A percentile compares a stretch with the other conserved stretches of the same genome.
These are phyloP conservation scores for Coemansia sp. DNA, from an alignment of 371 early-diverging fungal species.

Conservation along the genomic window DNA sequence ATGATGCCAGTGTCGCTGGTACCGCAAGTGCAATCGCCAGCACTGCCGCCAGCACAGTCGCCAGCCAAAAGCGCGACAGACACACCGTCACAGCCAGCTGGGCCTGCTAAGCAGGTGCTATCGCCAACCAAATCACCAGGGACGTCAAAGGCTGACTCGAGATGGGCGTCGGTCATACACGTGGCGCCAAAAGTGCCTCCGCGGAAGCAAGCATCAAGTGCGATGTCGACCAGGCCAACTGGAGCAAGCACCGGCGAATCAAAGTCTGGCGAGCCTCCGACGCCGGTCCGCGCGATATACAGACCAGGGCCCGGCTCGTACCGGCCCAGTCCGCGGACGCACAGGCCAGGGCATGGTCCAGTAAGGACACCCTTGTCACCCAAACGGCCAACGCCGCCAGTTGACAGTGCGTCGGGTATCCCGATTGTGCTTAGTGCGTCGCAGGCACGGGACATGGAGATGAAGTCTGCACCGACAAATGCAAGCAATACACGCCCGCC, in stretches of 20 bases:
- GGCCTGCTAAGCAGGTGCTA: neutral
- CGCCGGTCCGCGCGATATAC: neutral
- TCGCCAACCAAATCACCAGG: neutral
- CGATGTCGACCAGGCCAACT: neutral
- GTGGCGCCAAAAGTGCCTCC: neutral
- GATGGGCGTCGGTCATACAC: neutral
- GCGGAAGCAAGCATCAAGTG: neutral
- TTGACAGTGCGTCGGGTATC: neutral
- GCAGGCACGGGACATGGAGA: neutral
- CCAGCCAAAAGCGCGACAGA: neutral
- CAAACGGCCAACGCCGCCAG: neutral
- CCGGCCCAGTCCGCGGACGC: neutral
- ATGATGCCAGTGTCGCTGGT: constrained; percentile 33
- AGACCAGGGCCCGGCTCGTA: neutral
- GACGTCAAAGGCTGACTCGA: neutral
- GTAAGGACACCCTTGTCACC: neutral
- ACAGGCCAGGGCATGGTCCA: neutral
- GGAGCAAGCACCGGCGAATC: neutral
- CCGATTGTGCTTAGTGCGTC: neutral
- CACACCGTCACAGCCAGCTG: neutral
- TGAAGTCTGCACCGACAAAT: no score
- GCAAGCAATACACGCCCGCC: neutral
- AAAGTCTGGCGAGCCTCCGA: neutral
- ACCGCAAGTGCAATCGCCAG: neutral
- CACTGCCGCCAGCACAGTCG: neutral